Conservation (phyloP, 2,329 filamentous ascomycete genomes). For the Blastomyces silverae region DNA sequence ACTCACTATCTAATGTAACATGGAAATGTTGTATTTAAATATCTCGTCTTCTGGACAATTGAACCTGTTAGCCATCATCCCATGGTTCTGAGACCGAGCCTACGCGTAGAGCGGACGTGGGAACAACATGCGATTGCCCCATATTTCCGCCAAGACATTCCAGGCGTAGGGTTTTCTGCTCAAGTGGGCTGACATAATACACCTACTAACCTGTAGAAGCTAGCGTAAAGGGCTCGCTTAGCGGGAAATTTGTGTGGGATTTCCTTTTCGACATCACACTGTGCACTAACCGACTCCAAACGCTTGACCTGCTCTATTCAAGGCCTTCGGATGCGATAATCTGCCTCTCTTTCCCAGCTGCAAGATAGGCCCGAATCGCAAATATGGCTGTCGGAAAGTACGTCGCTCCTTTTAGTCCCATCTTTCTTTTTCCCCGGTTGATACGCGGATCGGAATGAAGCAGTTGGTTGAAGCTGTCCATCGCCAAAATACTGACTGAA, state of each 20-base stretch:
- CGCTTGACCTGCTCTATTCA: conserved; percentile 33
- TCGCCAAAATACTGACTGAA: conserved; percentile 11
- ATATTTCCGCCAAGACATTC: background rate
- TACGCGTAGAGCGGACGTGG: too few relatives aligned
- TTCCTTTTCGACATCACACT: conserved; percentile 35
- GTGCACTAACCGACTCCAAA: conserved; percentile 32
- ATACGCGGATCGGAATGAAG: background rate
- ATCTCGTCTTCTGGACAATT: background rate
- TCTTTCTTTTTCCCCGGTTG: conserved; percentile 14
- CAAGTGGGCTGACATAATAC: conserved; percentile 12
- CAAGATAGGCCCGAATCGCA: conserved; percentile 50
- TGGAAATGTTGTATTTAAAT: background rate
- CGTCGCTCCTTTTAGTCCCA: conserved; percentile 32
- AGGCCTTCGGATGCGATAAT: conserved; percentile 37
- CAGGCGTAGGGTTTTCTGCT: background rate
- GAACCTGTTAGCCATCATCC: background rate
- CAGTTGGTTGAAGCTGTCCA: background rate
- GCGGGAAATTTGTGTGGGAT: conserved; percentile 43
- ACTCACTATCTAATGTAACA: background rate
- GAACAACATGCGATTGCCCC: too few relatives aligned
- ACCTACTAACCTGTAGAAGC: conserved; percentile 12
- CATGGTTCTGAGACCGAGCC: too few relatives aligned
- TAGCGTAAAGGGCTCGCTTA: conserved; percentile 36
- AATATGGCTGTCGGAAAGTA: conserved; percentile 79
- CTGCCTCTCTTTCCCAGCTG: conserved; percentile 39